Evolutionary conservation across 2,329 filamentous ascomycete species (phyloP), one percentile per base, ranked within the genome.

Genomic region (Colletotrichum sp.): DNA sequence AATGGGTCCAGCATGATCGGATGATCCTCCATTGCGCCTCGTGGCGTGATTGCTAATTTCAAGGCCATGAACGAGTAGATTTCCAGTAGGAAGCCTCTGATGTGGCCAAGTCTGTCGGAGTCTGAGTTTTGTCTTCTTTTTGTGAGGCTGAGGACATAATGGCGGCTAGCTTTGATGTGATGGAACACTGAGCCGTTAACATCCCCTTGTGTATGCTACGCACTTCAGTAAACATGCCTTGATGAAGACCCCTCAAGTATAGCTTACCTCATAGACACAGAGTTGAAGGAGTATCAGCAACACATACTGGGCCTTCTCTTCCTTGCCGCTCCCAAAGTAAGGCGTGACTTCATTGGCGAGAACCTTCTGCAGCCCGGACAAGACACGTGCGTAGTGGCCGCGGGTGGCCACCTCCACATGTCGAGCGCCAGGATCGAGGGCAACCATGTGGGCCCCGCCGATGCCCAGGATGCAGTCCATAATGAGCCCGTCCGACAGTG

Each of bases 71-170:
- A 58, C 1, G 55, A 4, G 55, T 58, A 58, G 25, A 58, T 58
- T 16, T 58, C 55, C 7, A 58, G 6, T 8, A 58, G 0, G 16
- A 58, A 58, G 55, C 55, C 55, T 10, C 55, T 25, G 55, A 58
- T 58, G 1, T 58, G 55, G 1, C 55, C 13, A 13, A 58, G 16
- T 16, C 16, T 1, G 55, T 58, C 55, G 2, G 55, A 10, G 1
- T 5, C 18, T 16, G 55, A 1, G 7, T 16, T 58, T 4, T 2
- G 25, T 16, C 0, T 4, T 22, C 1, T 27, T 4, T 28, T 58
- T 28, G 9, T 58, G 13, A 58, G 27, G 22, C 13, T 6, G 2
- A 28, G 27, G 2, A 58, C 27, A 2, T 58, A 58, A 18, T 58
- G 55, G 3, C 55, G 55, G 55, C 55, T 58, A 13, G 55, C 55